Evolutionary conservation across 1,284 basidiomycete genomes (phyloP).

Genomic region (Salmacisia buchloeana): DNA sequence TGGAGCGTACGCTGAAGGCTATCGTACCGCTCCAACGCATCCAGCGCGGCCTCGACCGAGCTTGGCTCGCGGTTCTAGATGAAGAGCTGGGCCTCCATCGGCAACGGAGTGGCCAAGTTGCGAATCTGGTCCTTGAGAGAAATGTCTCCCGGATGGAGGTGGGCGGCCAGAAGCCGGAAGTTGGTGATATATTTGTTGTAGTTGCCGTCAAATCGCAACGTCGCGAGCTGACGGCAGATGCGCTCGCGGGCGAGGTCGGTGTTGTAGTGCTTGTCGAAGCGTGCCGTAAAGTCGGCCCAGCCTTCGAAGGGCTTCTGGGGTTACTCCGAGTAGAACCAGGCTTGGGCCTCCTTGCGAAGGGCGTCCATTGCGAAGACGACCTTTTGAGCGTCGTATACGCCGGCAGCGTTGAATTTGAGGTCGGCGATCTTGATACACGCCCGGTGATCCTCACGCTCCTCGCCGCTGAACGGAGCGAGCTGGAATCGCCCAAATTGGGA

Average conservation of each 20-base stretch:
- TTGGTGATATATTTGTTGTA: not conserved
- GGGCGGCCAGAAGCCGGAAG: not conserved
- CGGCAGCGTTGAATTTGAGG: no score
- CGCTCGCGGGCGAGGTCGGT: not conserved
- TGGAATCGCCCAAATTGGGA: not conserved
- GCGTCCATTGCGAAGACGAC: not conserved
- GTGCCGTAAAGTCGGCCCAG: not conserved
- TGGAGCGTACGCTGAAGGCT: no score
- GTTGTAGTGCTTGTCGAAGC: not conserved
- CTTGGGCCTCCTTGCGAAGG: not conserved
- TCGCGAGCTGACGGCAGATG: not conserved
- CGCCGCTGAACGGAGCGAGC: not conserved
- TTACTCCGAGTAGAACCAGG: not conserved
- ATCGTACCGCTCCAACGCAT: not conserved
- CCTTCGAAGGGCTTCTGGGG: not conserved
- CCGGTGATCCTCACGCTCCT: not conserved
- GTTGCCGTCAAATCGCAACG: not conserved
- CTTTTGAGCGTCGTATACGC: no score
- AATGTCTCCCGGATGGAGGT: not conserved
- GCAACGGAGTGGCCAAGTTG: not conserved
- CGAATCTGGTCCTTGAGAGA: not conserved
- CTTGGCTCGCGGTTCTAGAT: not conserved
- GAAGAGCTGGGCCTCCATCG: not conserved
- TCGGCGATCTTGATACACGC: not conserved
- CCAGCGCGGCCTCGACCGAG: not conserved